phyloP scores from a whole-genome alignment of 1,284 basidiomycete genomes.

The Marasmius tenuissimus region DNA sequence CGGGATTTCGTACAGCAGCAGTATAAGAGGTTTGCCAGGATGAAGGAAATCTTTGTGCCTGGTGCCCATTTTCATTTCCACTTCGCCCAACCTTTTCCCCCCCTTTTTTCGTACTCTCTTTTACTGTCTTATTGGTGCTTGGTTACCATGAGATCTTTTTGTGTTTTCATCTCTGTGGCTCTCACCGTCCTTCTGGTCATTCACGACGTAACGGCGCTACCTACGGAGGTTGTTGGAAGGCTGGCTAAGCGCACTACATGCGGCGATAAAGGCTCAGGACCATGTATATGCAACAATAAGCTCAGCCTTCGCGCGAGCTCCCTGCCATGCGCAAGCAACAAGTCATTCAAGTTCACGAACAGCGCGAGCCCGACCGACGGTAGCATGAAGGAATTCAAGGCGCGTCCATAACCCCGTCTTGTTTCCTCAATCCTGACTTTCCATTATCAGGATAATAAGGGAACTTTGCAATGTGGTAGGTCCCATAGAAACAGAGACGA shows the following conservation, averaged over 20 bases:
- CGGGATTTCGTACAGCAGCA: too few species aligned
- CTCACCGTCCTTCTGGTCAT: background rate
- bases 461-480: background rate
- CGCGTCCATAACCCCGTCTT: background rate
- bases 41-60: background rate
- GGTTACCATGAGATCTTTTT: background rate
- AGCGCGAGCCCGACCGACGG: background rate
- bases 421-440: too few species aligned
- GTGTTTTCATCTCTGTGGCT: background rate
- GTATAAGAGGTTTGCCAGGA: background rate
- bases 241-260: background rate
- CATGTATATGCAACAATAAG: background rate
- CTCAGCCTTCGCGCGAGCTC: background rate
- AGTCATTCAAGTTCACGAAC: background rate
- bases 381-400: background rate
- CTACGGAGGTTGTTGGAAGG: background rate
- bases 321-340: background rate
- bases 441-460: background rate
- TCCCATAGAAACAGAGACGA: background rate
- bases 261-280: background rate
- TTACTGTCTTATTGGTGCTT: background rate
- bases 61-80: background rate
- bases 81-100: background rate
- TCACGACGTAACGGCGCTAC: background rate
- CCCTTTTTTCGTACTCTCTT: background rate